These are phyloP conservation scores for Sporobolomyces pararoseus DNA, from an alignment of 768 basidiomycete genomes.

Conservation along the genomic window DNA sequence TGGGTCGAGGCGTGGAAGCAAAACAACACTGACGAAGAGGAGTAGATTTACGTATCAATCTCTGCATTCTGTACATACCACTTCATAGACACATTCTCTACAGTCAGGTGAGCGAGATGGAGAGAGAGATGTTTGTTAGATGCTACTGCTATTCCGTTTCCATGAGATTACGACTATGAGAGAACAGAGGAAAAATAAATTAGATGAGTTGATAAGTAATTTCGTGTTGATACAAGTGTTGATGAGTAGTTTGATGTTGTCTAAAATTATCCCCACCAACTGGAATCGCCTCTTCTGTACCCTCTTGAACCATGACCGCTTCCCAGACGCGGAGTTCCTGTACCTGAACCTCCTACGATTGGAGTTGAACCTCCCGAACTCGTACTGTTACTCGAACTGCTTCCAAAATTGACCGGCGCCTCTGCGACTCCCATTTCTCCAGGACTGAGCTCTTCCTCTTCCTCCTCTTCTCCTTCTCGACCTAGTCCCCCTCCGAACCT, in stretches of 20 bases:
- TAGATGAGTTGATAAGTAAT: too few species aligned
- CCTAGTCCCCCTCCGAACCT: neutral
- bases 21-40: conserved; percentile 46
- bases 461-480: neutral
- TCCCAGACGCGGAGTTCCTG: conserved; percentile 29
- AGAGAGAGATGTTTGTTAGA: neutral
- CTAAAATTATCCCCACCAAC: conserved; percentile 28
- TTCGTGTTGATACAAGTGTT: too few species aligned
- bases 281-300: conserved; percentile 27
- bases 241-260: too few species aligned
- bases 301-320: conserved; percentile 26
- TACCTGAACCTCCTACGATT: conserved; percentile 2
- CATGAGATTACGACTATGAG: too few species aligned
- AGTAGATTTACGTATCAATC: conserved; percentile 1
- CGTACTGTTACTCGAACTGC: conserved; percentile 22
- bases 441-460: conserved; percentile 20
- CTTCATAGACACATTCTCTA: too few species aligned
- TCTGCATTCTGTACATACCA: too few species aligned
- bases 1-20: conserved; percentile 76
- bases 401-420: conserved; percentile 33
- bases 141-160: too few species aligned
- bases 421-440: neutral
- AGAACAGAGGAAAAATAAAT: too few species aligned
- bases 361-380: conserved; percentile 22
- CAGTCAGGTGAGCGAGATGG: too few species aligned